Evolutionary conservation across 495 filamentous ascomycete species (phyloP), one percentile per base, ranked within the genome.

Genomic region (Neurospora sp.): DNA sequence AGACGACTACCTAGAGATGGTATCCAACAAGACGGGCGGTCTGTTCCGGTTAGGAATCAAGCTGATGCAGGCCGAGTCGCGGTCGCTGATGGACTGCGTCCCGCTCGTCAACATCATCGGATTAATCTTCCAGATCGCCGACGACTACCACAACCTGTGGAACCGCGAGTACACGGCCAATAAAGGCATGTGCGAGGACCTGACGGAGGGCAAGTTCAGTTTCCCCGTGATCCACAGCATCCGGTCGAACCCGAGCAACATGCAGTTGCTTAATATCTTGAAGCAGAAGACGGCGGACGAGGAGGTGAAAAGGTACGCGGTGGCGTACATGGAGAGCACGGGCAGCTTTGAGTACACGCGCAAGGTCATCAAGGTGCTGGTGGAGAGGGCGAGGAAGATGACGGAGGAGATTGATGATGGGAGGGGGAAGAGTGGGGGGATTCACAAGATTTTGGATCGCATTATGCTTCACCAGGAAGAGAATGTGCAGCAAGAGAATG

Each of bases 1-100:
- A 83, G 94, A 97, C 74, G 95, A 98, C 79, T 99, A 99, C 83
- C 88, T 99, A 18, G 95, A 98, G 81, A 99, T 99, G 96, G 96
- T 99, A 54, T 90, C 90, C 76, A 98, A 98, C 83, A 98, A 99
- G 83, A 99, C 96, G 4, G 96, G 96, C 37, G 96, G 96, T 3
- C 87, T 99, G 10, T 98, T 99, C 86, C 89, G 96, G 70, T 86
- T 99, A 12, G 96, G 94, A 35, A 90, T 98, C 74, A 96, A 97
- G 81, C 85, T 99, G 39, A 98, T 99, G 96, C 94, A 97, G 81
- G 93, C 93, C 39, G 93, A 97, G 80, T 93, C 91, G 75, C 81
- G 82, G 35, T 86, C 85, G 54, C 79, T 77, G 44, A 86, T 89
- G 71, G 92, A 92, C 82, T 97, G 92, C 77, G 91, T 96, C 16